Evolutionary conservation across 2,329 filamentous ascomycete species (phyloP).

Genomic region (Nemania sp.): DNA sequence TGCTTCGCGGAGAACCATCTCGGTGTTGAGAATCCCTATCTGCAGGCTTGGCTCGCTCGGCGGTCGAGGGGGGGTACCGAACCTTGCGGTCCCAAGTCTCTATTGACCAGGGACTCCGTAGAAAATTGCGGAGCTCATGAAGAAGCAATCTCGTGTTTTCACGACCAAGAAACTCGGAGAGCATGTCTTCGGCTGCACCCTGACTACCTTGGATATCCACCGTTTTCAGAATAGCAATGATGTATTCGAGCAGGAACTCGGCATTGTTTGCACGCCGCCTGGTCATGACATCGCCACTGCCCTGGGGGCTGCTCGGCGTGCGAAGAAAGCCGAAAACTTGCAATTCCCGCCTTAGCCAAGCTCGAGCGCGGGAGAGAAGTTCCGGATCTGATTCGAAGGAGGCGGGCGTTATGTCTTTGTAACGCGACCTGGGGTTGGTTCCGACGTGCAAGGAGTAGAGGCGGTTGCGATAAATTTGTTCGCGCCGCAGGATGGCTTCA

Average conservation of each 20-base stretch:
- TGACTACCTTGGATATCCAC: conserved; percentile 79
- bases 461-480: conserved; percentile 71
- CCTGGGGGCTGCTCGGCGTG: conserved; percentile 33
- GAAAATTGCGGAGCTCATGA: conserved; percentile 82
- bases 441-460: conserved; percentile 83
- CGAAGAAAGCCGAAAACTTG: conserved; percentile 78
- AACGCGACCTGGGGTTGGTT: conserved; percentile 76
- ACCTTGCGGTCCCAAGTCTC: conserved; percentile 80
- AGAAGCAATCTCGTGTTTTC: conserved; percentile 76
- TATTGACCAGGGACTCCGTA: conserved; percentile 79
- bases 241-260: conserved; percentile 85
- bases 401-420: conserved; percentile 72
- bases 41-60: conserved; percentile 16
- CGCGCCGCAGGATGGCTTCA: conserved; percentile 60
- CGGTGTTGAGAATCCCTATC: background rate
- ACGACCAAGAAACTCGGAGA: conserved; percentile 77
- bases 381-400: conserved; percentile 66
- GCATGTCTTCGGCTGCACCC: conserved; percentile 78
- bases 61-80: conserved; percentile 59
- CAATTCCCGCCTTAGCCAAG: conserved; percentile 83
- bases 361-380: conserved; percentile 75
- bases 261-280: conserved; percentile 66
- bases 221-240: conserved; percentile 80
- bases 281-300: conserved; percentile 33
- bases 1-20: background rate